These are phyloP conservation scores for sorghum (Sorghum bicolor) DNA, from an alignment of 176 grass and related monocot genomes.

Conservation along the genomic window Sorghum_bicolor_NCBIv3 NC_012872.2:58537001-58537500, in stretches of 20 bases:
- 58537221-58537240: background rate
- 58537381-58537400: background rate
- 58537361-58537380: background rate
- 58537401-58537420: background rate
- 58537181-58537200: background rate
- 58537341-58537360: background rate
- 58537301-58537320: background rate
- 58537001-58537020: slow-evolving; percentile 34
- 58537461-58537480: background rate
- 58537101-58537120: slow-evolving; percentile 94
- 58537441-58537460: background rate
- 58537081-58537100: slow-evolving; percentile 96
- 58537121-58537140: slow-evolving; percentile 37
- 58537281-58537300: background rate
- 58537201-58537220: background rate
- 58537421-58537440: background rate
- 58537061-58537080: slow-evolving; percentile 98
- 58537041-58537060: slow-evolving; percentile 95
- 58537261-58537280: background rate
- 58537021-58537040: slow-evolving; percentile 95
- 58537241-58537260: background rate
- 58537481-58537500: background rate
- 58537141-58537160: background rate
- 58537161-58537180: background rate
- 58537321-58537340: background rate